Base-by-base conservation (phyloP, 495 filamentous ascomycete genomes). In the Astrocystis sublimbata region DNA sequence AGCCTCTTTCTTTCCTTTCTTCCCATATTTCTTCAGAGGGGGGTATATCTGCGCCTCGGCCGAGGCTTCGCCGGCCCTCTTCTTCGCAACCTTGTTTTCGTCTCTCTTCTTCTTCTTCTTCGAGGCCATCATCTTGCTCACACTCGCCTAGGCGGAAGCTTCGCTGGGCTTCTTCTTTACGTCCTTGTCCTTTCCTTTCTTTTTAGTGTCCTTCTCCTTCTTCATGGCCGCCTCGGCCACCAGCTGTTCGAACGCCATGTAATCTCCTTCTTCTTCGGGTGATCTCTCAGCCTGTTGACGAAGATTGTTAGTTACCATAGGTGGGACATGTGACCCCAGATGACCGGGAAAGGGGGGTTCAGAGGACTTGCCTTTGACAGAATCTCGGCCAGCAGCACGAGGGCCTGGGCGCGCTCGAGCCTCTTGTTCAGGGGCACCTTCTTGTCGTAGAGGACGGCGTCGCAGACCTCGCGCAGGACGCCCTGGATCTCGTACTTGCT, bases 401-500 rank as follows among this genome's bases (percentile, higher is more conserved):
- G 75, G 6, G 92, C 94, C 66, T 98, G 86, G 26, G 94, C 94
- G 55, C 94, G 83, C 77, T 99, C 92, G 17, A 97, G 73, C 45
- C 94, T 81, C 84, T 98, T 98, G 63, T 86, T 81, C 59, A 94
- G 75, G 58, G 85, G 84, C 24, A 97, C 88, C 64, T 83, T 85
- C 83, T 96, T 96, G 70, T 98, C 94, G 61, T 80, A 78, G 42
- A 89, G 70, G 23, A 88, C 76, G 33, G 71, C 68, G 58, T 85
- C 83, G 76, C 91, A 96, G 13, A 97, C 93, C 58, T 96, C 93
- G 33, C 93, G 81, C 64, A 99, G 74, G 55, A 99, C 96, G 61
- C 93, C 88, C 79, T 98, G 96, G 66, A 99, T 98, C 81, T 99
- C 94, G 67, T 93, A 97, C 79, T 92, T 96, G 83, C 90, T 93